Conservation (phyloP, 2,329 filamentous ascomycete species). For the Thelonectria discophora region DNA sequence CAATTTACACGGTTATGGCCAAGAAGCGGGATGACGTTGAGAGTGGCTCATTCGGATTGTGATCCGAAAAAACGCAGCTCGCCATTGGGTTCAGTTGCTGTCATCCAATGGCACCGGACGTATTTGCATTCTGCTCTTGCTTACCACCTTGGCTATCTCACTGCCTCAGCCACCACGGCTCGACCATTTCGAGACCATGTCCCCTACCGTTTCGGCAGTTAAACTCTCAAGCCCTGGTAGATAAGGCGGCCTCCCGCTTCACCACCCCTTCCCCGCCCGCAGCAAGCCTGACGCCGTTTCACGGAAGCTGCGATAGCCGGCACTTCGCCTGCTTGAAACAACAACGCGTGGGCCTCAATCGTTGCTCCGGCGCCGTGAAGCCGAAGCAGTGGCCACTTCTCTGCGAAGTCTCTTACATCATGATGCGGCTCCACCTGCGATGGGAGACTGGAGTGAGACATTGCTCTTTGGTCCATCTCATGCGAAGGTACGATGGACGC, state of each 20-base stretch:
- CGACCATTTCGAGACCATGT: not conserved
- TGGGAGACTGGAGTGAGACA: slow-evolving; percentile 1
- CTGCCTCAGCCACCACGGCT: not conserved
- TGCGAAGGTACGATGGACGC: not conserved
- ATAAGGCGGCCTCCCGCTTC: not conserved
- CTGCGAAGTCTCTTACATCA: slow-evolving; percentile 3
- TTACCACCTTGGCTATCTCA: not conserved
- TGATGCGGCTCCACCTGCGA: not conserved
- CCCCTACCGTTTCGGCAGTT: not conserved
- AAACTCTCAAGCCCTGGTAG: not conserved
- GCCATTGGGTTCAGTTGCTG: not conserved
- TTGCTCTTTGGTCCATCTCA: not conserved
- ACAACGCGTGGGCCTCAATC: not conserved
- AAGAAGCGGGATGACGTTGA: not conserved
- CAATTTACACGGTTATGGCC: not conserved
- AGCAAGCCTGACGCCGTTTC: not conserved
- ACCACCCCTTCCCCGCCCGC: not conserved
- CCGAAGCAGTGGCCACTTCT: not conserved
- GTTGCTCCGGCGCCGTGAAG: not conserved
- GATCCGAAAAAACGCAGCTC: not conserved
- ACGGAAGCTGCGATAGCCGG: not conserved
- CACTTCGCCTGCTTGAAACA: not conserved
- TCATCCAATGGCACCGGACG: not conserved
- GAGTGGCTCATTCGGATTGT: not conserved
- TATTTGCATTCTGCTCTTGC: not conserved